A percentile compares a stretch with the other conserved stretches of the same genome.
phyloP scores from a whole-genome alignment of 352 stramenopile genomes.

The Globisporangium middletonii region DNA sequence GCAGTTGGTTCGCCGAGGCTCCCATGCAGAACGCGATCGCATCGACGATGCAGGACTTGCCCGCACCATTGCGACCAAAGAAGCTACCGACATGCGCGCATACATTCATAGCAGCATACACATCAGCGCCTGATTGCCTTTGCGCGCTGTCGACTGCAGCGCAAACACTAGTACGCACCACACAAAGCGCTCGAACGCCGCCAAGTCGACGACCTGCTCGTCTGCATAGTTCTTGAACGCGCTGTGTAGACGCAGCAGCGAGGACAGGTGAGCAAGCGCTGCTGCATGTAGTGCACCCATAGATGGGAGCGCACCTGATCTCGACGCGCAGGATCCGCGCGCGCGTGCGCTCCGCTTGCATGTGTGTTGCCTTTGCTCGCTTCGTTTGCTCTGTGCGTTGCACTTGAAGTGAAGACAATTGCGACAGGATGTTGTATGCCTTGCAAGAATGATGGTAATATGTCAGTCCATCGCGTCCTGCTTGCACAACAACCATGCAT shows the following conservation, averaged over 20 bases:
- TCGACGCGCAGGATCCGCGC: background rate
- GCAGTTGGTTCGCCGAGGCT: conserved; percentile 2
- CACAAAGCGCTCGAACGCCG: background rate
- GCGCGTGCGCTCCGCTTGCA: background rate
- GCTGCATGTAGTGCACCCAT: background rate
- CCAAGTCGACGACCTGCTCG: background rate
- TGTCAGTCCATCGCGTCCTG: too few species aligned
- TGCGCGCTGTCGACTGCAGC: too few species aligned
- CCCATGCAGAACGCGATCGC: conserved; percentile 8
- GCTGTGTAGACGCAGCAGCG: background rate
- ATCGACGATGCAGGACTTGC: conserved; percentile 9
- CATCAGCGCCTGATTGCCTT: background rate
- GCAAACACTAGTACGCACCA: background rate
- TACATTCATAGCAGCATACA: background rate
- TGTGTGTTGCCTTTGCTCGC: too few species aligned
- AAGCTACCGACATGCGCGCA: background rate
- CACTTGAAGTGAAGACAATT: too few species aligned
- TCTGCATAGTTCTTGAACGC: conserved; percentile 5
- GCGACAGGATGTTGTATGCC: too few species aligned
- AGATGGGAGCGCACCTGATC: background rate
- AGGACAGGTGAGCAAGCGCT: background rate
- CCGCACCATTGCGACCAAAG: conserved; percentile 6
- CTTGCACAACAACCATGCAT: too few species aligned
- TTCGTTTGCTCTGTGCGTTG: too few species aligned
- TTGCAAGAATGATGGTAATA: too few species aligned